Base-by-base conservation (phyloP, 2,329 filamentous ascomycete species). In the Colletotrichum spaethianum region DNA sequence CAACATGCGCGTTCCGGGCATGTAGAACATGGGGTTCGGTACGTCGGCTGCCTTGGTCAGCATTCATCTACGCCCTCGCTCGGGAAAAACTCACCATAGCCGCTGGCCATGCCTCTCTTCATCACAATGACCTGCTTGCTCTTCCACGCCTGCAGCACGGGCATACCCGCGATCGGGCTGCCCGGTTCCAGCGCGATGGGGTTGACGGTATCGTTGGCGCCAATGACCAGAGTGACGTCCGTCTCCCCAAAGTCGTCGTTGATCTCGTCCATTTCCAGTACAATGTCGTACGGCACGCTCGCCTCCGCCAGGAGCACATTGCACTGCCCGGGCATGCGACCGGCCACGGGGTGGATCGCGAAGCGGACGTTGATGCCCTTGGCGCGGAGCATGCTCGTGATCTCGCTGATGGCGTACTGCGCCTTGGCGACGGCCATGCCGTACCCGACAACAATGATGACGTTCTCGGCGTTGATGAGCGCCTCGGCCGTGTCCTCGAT, bases 381-480 rank as follows among this genome's bases (percentile, higher is more conserved):
- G 50, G 89, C 83, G n/a, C 94, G 91, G 20, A 97, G 85, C 80
- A 91, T 89, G 52, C 87, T 84, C 5, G 93, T 93, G 74, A 97
- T 96, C 78, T 95, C 93, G 4, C 93, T 93, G 63, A 97, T 94
- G 28, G 94, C 94, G 79, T 97, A 97, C 82, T 98, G 95, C 3
- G 95, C 94, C 82, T 97, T 97, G 11, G 95, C 94, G 1, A 98
- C 94, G 0, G 95, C 95, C 95, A 98, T 98, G 63, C 95, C 95
- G 77, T 97, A 98, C 1, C 95, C 95, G 6, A 97, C 94, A 1
- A 96, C 92, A 65, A 98, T 95, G 76, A 97, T 96, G 67, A 97
- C 94, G 57, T 88, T 95, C 78, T 97, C 94, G 0, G 94, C 92
- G 73, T 92, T 93, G 20, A 91, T 84, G 3, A 97, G 86, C 0